Evolutionary conservation across 2,329 filamentous ascomycete species (phyloP), one percentile per base, ranked within the genome.

Genomic region (Talaromyces albobiverticillius): DNA sequence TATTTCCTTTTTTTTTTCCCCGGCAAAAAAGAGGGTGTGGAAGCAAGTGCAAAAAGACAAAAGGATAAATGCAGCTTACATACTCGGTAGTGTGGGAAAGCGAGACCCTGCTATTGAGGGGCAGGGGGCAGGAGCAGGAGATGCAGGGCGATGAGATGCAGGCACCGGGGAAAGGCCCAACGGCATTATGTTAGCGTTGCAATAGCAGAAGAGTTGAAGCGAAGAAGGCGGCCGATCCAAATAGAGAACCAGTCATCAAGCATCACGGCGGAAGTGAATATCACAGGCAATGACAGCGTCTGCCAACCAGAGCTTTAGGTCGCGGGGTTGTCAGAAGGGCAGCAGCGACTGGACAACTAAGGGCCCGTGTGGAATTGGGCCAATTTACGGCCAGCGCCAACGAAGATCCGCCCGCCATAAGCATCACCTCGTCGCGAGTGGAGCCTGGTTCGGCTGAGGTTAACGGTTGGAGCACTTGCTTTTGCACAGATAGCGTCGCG

Each of bases 191-290:
- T 42, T 55, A 55, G 53, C 41, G 53, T 55, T 50, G 46, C 53
- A 54, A 54, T 49, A 36, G 50, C 54, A 57, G 60, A 60, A 56
- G 62, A 62, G 63, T 62, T 61, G 57, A 56, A 49, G 61, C 46
- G 56, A 58, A 46, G 60, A n/a, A n/a, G n/a, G n/a, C n/a, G n/a
- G 62, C 56, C 61, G 64, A 69, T 69, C 65, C 40, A 59, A 64
- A 64, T 64, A 63, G 64, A 29, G 34, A 14, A 25, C 32, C 46
- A 55, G 47, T 46, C 31, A 51, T 46, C 46, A 32, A 46, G 32
- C 45, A 51, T 54, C 38, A 54, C 53, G 32, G 53, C 32, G 41
- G 16, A 7, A 50, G 42, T 36, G 38, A 20, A 20, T 38, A 9
- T 29, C 22, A 41, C 11, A 41, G 18, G 43, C 42, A 47, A 42